Percentiles rank a stretch among this genome's conserved stretches.
Evolutionary conservation across 441 rosid genomes (phyloP).

Genomic region (Pelargonium australe): DNA sequence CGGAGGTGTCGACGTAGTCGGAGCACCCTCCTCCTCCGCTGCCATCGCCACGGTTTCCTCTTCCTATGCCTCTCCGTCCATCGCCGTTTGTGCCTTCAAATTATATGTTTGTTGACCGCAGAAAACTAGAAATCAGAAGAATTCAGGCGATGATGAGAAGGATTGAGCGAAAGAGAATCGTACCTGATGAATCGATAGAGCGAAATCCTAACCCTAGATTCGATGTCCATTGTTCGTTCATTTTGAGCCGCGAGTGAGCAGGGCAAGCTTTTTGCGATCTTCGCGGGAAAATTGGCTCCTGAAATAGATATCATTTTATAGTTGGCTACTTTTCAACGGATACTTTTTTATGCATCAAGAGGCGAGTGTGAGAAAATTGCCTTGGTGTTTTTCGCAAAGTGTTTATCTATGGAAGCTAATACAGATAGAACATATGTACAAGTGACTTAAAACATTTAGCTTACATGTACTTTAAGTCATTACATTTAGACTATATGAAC

Average conservation of each 20-base stretch:
- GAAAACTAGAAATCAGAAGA: not conserved
- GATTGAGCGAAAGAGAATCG: conserved; percentile 6
- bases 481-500: too few species aligned
- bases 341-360: too few species aligned
- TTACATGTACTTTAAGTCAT: too few species aligned
- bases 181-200: not conserved
- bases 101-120: too few species aligned
- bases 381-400: too few species aligned
- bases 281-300: too few species aligned
- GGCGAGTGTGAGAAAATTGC: too few species aligned
- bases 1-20: not conserved
- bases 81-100: conserved; percentile 9
- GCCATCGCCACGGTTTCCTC: conserved; percentile 13
- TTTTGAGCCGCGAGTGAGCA: not conserved
- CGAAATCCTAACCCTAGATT: conserved; percentile 27
- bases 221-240: not conserved
- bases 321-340: too few species aligned
- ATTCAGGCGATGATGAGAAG: not conserved
- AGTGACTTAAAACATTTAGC: too few species aligned
- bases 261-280: not conserved
- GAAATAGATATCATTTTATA: too few species aligned
- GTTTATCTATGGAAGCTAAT: too few species aligned
- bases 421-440: too few species aligned
- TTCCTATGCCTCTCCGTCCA: conserved; percentile 26
- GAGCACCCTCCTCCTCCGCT: conserved; percentile 17